phyloP scores from a whole-genome alignment of 1,284 basidiomycete species.

The Cystobasidium sp. region DNA sequence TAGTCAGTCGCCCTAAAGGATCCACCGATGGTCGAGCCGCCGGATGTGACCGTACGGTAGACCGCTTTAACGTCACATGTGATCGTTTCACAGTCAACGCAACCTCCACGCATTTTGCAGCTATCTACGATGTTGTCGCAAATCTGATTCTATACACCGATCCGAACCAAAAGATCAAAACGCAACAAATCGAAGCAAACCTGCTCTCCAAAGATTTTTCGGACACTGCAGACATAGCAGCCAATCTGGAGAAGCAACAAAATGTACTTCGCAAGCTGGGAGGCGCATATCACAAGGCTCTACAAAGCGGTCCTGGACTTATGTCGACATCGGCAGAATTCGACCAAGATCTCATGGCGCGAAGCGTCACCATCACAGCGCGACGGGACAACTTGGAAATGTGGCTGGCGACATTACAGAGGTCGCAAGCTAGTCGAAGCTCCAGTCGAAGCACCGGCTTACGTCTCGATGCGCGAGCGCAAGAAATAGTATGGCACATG shows the following conservation, averaged over 20 bases:
- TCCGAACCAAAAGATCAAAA: conserved; percentile 74
- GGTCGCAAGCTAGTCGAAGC: conserved; percentile 66
- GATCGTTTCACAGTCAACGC: conserved; percentile 89
- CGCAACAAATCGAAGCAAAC: conserved; percentile 79
- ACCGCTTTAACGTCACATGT: conserved; percentile 77
- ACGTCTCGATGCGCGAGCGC: conserved; percentile 77
- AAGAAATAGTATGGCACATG: conserved; percentile 94
- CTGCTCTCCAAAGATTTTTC: conserved; percentile 90
- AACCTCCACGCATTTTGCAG: conserved; percentile 80
- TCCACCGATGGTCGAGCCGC: background rate
- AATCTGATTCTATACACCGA: conserved; percentile 87
- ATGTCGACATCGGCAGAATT: conserved; percentile 57
- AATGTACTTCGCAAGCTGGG: conserved; percentile 49
- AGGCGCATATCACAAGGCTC: background rate
- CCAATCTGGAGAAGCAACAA: conserved; percentile 76
- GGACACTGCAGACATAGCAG: conserved; percentile 70
- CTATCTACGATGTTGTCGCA: conserved; percentile 85
- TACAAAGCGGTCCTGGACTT: conserved; percentile 8
- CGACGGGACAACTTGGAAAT: conserved; percentile 80
- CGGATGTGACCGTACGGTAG: conserved; percentile 66
- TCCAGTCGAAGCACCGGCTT: conserved; percentile 65
- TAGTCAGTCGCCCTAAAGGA: conserved; percentile 20
- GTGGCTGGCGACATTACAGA: conserved; percentile 85
- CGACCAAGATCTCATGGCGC: conserved; percentile 65
- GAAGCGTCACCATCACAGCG: conserved; percentile 74